phyloP scores from a whole-genome alignment of 139 green algal species.

The Monoraphidium neglectum region DNA sequence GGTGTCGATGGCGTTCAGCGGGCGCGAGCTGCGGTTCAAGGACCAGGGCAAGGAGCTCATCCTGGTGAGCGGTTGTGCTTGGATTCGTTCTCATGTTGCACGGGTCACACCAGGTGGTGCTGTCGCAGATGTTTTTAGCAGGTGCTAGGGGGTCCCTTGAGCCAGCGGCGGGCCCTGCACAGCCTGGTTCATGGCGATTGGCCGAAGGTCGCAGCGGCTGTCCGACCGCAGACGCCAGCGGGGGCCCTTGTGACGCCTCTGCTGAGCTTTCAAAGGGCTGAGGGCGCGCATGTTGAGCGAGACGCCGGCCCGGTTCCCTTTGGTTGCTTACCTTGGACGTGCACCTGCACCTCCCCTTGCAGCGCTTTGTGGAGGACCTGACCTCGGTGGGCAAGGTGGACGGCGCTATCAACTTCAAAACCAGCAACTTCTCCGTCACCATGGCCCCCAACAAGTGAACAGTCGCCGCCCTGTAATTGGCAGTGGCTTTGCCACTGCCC shows the following conservation, averaged over 20 bases:
- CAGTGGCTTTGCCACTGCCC: too few relatives aligned
- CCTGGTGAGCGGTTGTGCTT: constrained; percentile 16
- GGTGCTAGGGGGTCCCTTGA: not conserved
- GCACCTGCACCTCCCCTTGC: too few relatives aligned
- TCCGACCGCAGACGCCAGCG: not conserved
- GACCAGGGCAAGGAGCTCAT: constrained; percentile 36
- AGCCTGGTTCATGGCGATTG: not conserved
- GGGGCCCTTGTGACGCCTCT: not conserved
- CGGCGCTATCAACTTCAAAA: constrained; percentile 5
- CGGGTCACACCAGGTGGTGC: not conserved
- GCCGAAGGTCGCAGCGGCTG: too few relatives aligned
- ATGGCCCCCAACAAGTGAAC: constrained; percentile 19
- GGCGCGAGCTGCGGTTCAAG: constrained; percentile 35
- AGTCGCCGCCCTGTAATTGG: not conserved
- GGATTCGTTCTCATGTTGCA: not conserved
- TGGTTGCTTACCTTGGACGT: too few relatives aligned
- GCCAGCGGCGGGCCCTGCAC: not conserved
- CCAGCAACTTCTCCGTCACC: constrained; percentile 14
- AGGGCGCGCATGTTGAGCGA: too few relatives aligned
- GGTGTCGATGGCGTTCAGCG: constrained; percentile 33
- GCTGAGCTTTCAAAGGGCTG: too few relatives aligned
- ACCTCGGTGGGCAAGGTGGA: constrained; percentile 20
- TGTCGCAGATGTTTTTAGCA: not conserved
- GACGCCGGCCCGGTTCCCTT: too few relatives aligned
- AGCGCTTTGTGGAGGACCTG: constrained; percentile 37